A percentile compares a stretch with the other conserved stretches of the same genome.
These are phyloP conservation scores for Candida nitratophila DNA, from an alignment of 805 yeast genomes.

Conservation along the genomic window DNA sequence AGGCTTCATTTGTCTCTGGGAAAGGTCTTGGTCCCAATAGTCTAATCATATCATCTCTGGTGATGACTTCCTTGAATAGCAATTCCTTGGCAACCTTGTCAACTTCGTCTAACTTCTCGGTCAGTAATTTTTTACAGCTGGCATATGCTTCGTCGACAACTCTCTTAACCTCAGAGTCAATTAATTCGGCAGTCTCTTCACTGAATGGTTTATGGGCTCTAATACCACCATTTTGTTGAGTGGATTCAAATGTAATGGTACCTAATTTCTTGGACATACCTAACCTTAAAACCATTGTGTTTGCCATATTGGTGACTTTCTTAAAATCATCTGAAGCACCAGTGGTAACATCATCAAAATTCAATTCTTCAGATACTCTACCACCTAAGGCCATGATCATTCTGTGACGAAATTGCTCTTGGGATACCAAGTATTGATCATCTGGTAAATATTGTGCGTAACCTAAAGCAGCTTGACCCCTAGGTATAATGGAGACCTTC, in stretches of 20 bases:
- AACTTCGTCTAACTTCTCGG: slow-evolving; percentile 66
- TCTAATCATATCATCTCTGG: slow-evolving; percentile 90
- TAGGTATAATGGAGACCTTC: slow-evolving; percentile 90
- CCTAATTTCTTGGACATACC: slow-evolving; percentile 89
- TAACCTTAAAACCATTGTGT: slow-evolving; percentile 77
- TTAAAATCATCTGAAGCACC: slow-evolving; percentile 94
- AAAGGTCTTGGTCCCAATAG: slow-evolving; percentile 88
- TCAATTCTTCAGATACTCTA: slow-evolving; percentile 83
- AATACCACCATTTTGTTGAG: slow-evolving; percentile 44
- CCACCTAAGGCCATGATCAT: slow-evolving; percentile 97
- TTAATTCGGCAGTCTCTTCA: slow-evolving; percentile 73
- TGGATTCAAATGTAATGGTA: slow-evolving; percentile 70
- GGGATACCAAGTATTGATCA: slow-evolving; percentile 72
- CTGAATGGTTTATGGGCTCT: slow-evolving; percentile 68
- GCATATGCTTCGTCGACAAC: slow-evolving; percentile 71
- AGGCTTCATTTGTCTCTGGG: slow-evolving; percentile 85
- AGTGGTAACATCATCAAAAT: slow-evolving; percentile 79
- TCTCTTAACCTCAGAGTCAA: slow-evolving; percentile 78
- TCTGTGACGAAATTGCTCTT: slow-evolving; percentile 70
- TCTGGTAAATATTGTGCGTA: slow-evolving; percentile 93
- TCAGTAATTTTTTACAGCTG: slow-evolving; percentile 61
- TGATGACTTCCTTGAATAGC: slow-evolving; percentile 78
- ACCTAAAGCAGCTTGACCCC: slow-evolving; percentile 94
- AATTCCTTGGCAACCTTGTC: slow-evolving; percentile 84
- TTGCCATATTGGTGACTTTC: slow-evolving; percentile 84